A percentile compares a stretch with the other conserved stretches of the same genome.
phyloP scores from a whole-genome alignment of 345 rosid genomes.

The Anacardium occidentale region DNA sequence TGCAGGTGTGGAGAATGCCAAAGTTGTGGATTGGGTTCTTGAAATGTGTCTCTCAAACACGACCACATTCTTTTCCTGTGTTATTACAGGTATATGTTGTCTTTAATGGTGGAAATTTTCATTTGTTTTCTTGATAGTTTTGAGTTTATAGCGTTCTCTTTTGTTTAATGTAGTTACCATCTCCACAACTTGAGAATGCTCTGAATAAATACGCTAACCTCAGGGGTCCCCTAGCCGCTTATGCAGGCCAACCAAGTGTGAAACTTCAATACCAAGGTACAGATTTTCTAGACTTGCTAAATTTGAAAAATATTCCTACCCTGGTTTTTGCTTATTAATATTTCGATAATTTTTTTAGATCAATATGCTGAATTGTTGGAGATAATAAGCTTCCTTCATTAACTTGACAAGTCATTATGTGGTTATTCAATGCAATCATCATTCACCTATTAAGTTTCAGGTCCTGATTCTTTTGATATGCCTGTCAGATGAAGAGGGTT shows the following conservation, averaged over 20 bases:
- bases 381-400: neutral
- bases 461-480: conserved; percentile 1
- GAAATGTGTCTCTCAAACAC: conserved; percentile 92
- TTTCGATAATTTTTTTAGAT: neutral
- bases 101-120: neutral
- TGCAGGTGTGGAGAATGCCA: conserved; percentile 93
- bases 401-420: too few species aligned
- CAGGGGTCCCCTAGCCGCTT: conserved; percentile 65
- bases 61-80: conserved; percentile 86
- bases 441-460: neutral
- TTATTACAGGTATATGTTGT: conserved; percentile 61
- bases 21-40: conserved; percentile 96
- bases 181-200: conserved; percentile 75
- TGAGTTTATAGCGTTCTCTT: conserved; percentile 15
- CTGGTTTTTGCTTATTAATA: neutral
- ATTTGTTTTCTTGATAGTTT: conserved; percentile 7
- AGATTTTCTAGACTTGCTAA: neutral
- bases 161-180: conserved; percentile 65
- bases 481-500: neutral
- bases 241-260: conserved; percentile 62
- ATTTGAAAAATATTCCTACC: neutral
- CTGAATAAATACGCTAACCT: conserved; percentile 73
- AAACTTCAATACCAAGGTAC: conserved; percentile 77
- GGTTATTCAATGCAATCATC: neutral
- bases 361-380: neutral